Conservation (phyloP, 139 green algal species). For the Coelastrella sp. region DNA sequence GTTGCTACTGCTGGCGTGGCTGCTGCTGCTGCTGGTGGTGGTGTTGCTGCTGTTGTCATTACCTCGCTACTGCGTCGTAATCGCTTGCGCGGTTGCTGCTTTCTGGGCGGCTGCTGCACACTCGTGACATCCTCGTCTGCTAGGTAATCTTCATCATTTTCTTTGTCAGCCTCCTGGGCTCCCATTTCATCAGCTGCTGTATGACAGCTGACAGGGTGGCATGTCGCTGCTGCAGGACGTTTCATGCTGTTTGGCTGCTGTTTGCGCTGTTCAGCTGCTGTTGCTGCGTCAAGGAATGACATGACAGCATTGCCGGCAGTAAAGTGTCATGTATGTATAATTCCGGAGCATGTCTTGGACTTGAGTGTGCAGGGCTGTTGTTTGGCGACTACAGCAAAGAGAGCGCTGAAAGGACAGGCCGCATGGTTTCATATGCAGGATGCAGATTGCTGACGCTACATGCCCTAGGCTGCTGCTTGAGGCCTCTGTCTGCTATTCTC, state of each 20-base stretch:
- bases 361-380: too few species aligned
- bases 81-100: slow-evolving; percentile 14
- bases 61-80: background rate
- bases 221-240: background rate
- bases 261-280: slow-evolving; percentile 7
- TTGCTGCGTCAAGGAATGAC: too few species aligned
- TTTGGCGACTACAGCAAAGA: too few species aligned
- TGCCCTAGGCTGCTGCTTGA: too few species aligned
- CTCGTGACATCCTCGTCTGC: background rate
- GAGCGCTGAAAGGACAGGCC: too few species aligned
- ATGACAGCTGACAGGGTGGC: too few species aligned
- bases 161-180: background rate
- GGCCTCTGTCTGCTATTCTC: too few species aligned
- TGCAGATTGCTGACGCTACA: too few species aligned
- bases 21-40: background rate
- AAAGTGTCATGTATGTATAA: too few species aligned
- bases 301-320: too few species aligned
- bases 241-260: background rate
- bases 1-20: background rate
- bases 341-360: too few species aligned
- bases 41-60: background rate
- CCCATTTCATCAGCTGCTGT: background rate
- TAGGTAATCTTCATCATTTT: background rate
- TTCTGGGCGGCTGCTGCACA: background rate
- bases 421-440: too few species aligned